Conservation (phyloP, 352 stramenopile genomes). For the Phytophthora sp. region DNA sequence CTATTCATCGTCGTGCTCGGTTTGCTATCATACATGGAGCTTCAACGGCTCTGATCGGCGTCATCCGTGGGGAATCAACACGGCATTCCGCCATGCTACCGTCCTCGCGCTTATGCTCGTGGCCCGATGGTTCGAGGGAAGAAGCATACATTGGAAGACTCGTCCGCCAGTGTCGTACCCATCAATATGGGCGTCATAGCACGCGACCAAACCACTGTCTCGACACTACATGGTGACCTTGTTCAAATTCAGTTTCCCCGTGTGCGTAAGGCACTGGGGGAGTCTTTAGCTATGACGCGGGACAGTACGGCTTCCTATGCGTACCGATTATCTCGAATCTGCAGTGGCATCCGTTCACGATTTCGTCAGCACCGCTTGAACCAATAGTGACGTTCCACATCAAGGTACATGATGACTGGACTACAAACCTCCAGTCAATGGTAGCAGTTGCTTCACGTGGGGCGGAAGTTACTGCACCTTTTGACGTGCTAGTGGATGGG, state of each 20-base stretch:
- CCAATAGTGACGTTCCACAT: conserved; percentile 72
- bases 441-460: conserved; percentile 1
- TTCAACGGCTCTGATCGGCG: conserved; percentile 37
- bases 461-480: conserved; percentile 5
- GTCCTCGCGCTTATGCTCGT: conserved; percentile 22
- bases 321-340: conserved; percentile 58
- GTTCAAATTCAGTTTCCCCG: conserved; percentile 50
- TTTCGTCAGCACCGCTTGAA: conserved; percentile 75
- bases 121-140: conserved; percentile 27
- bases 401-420: conserved; percentile 68
- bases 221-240: conserved; percentile 32
- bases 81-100: conserved; percentile 46
- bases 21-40: conserved; percentile 53
- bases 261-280: conserved; percentile 37
- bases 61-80: conserved; percentile 43
- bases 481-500: conserved; percentile 53
- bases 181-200: conserved; percentile 32
- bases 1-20: conserved; percentile 52
- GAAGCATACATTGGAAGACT: conserved; percentile 9
- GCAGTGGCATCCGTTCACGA: conserved; percentile 90
- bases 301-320: conserved; percentile 86
- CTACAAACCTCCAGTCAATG: conserved; percentile 40
- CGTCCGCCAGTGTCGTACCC: conserved; percentile 21
- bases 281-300: conserved; percentile 43
- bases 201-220: conserved; percentile 25